phyloP scores from a whole-genome alignment of 2,329 filamentous ascomycete genomes.

The Epicoccum nigrum region DNA sequence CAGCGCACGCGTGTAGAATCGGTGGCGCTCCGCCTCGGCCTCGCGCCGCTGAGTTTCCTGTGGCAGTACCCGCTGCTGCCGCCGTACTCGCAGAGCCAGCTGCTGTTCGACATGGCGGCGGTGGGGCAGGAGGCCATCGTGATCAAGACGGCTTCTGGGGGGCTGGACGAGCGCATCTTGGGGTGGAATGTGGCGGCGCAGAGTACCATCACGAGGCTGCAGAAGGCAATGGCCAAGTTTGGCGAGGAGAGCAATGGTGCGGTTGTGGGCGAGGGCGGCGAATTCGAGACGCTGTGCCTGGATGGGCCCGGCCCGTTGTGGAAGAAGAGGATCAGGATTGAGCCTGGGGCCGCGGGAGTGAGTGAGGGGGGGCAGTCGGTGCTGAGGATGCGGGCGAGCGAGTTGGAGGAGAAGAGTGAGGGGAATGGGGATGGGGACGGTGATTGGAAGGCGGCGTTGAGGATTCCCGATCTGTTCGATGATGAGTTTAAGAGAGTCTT shows the following conservation, averaged over 20 bases:
- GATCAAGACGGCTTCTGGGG: constrained; percentile 92
- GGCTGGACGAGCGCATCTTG: constrained; percentile 78
- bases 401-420: constrained; percentile 56
- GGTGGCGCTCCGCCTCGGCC: constrained; percentile 80
- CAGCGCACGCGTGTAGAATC: constrained; percentile 96
- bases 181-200: constrained; percentile 77
- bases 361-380: constrained; percentile 82
- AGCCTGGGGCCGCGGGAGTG: constrained; percentile 58
- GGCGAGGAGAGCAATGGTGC: constrained; percentile 69
- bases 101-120: constrained; percentile 81
- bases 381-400: constrained; percentile 67
- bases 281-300: constrained; percentile 92
- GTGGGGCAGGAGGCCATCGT: constrained; percentile 85
- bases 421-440: constrained; percentile 22
- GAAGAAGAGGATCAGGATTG: constrained; percentile 71
- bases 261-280: constrained; percentile 88
- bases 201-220: constrained; percentile 54
- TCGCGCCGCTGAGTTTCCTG: constrained; percentile 82
- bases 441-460: constrained; percentile 45
- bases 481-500: constrained; percentile 59
- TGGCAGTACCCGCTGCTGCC: constrained; percentile 89
- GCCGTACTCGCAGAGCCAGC: constrained; percentile 52
- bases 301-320: constrained; percentile 78
- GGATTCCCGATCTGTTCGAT: constrained; percentile 72
- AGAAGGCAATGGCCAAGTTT: constrained; percentile 68